Evolutionary conservation across 1,139 yeast species (phyloP).

Genomic region (Trichomonascaceae sp.): DNA sequence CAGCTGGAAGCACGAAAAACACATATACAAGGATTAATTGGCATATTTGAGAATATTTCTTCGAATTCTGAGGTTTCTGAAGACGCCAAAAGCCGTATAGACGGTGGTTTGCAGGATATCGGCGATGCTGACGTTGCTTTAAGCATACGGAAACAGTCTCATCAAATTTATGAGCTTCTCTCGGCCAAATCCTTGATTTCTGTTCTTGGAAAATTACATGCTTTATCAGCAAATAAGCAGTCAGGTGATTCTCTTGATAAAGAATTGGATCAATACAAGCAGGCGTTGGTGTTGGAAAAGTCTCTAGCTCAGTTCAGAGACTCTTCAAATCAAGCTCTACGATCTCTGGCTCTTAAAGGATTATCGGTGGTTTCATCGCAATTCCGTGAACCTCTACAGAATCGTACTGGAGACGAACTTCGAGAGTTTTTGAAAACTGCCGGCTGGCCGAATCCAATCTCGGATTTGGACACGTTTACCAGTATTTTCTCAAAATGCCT

Average conservation of each 20-base stretch:
- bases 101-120: slow-evolving; percentile 1
- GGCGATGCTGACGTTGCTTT: slow-evolving; percentile 1
- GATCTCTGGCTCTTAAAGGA: slow-evolving; percentile 13
- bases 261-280: background rate
- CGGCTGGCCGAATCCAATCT: slow-evolving; percentile 24
- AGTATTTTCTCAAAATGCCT: slow-evolving; percentile 14
- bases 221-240: background rate
- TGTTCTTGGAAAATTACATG: background rate
- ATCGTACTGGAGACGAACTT: slow-evolving; percentile 10
- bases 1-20: slow-evolving; percentile 8
- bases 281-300: slow-evolving; percentile 3
- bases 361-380: slow-evolving; percentile 9
- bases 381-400: slow-evolving; percentile 12
- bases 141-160: background rate
- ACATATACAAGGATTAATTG: slow-evolving; percentile 10
- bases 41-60: background rate
- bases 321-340: slow-evolving; percentile 10
- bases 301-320: slow-evolving; percentile 5
- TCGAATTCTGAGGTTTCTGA: background rate
- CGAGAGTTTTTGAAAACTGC: slow-evolving; percentile 14
- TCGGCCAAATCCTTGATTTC: background rate
- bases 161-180: background rate
- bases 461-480: slow-evolving; percentile 13
- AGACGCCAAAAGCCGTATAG: background rate
- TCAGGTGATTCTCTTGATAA: background rate